A percentile compares a stretch with the other conserved stretches of the same genome.
Conservation (phyloP, 306 rosid genomes). For the Pyrus communis region DNA sequence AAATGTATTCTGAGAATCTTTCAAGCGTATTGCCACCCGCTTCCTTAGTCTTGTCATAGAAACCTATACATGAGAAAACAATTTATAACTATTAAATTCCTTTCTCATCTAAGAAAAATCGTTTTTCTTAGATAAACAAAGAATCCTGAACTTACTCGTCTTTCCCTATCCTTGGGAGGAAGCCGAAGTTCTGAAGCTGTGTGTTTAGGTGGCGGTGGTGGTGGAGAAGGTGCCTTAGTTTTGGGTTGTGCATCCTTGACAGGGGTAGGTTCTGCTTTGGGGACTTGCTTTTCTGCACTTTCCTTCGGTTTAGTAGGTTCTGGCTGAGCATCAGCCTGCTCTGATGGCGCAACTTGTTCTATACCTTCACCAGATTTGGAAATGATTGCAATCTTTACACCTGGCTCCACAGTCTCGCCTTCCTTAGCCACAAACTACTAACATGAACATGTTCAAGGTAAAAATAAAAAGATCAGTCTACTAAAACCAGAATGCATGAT, state of each 20-base stretch:
- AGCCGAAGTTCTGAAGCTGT: conserved; percentile 39
- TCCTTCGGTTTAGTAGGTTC: conserved; percentile 28
- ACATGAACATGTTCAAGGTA: conserved; percentile 2
- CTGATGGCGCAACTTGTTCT: conserved; percentile 33
- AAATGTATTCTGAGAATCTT: conserved; percentile 61
- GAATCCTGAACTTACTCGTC: conserved; percentile 38
- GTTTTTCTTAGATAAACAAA: background rate
- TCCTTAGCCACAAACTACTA: conserved; percentile 44
- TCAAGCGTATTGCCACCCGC: conserved; percentile 60
- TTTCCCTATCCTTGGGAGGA: conserved; percentile 63
- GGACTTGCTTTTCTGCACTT: conserved; percentile 21
- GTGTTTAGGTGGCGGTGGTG: conserved; percentile 17
- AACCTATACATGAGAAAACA: conserved; percentile 29
- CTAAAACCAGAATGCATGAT: background rate
- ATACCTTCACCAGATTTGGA: conserved; percentile 49
- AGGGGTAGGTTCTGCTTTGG: conserved; percentile 29
- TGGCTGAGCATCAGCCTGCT: conserved; percentile 30
- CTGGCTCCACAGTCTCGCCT: conserved; percentile 60
- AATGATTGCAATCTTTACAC: conserved; percentile 49
- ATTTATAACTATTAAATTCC: background rate
- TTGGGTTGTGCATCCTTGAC: conserved; percentile 27
- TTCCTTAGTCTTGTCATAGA: conserved; percentile 68
- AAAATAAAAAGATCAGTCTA: background rate
- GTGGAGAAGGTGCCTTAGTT: conserved; percentile 27
- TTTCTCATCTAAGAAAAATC: background rate